Conservation (phyloP, 1,139 yeast species). For the Lodderomyces pseudojiufengensis region DNA sequence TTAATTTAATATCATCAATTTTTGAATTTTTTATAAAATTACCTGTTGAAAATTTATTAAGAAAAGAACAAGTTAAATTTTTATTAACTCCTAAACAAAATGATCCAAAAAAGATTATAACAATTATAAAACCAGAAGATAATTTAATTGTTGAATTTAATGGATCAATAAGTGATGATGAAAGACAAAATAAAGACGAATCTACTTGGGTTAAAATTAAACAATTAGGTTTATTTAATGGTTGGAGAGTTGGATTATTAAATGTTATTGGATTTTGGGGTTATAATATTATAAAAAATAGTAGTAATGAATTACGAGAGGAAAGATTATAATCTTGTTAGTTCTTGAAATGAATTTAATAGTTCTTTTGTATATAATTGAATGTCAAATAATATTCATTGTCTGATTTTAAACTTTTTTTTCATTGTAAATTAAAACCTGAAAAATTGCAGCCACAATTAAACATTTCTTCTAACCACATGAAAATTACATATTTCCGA, state of each 20-base stretch:
- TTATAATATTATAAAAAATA: conserved; percentile 57
- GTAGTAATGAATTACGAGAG: conserved; percentile 41
- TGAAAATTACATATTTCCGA: no score
- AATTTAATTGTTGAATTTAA: conserved; percentile 51
- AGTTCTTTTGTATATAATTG: no score
- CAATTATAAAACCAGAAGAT: conserved; percentile 38
- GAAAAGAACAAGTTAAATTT: conserved; percentile 77
- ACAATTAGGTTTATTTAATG: conserved; percentile 62
- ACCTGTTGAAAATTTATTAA: conserved; percentile 82
- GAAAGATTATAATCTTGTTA: conserved; percentile 34
- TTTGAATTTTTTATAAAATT: conserved; percentile 70
- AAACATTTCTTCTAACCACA: no score
- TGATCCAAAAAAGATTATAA: conserved; percentile 34
- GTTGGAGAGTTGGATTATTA: conserved; percentile 85
- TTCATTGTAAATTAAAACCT: no score
- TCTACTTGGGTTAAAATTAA: conserved; percentile 17
- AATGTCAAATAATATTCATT: no score
- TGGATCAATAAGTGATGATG: conserved; percentile 8
- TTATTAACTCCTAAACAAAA: conserved; percentile 43
- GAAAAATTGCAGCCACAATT: no score
- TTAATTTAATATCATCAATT: conserved; percentile 55
- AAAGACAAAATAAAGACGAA: conserved; percentile 9
- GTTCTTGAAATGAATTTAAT: no score
- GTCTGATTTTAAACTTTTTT: no score
- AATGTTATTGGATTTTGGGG: conserved; percentile 87